Percentiles rank a stretch among this genome's conserved stretches.
Conservation (phyloP, 2,329 filamentous ascomycete species). For the Pseudogymnoascus destructans region DNA sequence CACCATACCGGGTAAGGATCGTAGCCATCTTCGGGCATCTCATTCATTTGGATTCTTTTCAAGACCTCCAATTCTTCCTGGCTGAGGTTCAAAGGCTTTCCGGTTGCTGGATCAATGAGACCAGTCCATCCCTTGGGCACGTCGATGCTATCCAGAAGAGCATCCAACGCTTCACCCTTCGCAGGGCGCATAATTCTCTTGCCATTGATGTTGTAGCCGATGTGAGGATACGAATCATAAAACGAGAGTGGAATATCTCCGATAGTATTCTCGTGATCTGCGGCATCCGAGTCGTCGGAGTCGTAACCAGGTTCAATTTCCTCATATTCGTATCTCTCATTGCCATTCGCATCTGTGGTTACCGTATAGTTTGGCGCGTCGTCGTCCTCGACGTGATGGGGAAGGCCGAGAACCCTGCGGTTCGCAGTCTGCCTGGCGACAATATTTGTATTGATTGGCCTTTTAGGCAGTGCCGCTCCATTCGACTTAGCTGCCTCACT, state of each 20-base stretch:
- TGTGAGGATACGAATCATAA: constrained; percentile 96
- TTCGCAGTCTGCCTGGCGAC: constrained; percentile 20
- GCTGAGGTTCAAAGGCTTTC: constrained; percentile 78
- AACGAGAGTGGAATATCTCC: constrained; percentile 88
- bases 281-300: constrained; percentile 82
- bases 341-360: constrained; percentile 77
- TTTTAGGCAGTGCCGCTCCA: constrained; percentile 20
- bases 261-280: constrained; percentile 75
- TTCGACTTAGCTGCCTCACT: constrained; percentile 25
- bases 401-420: constrained; percentile 1
- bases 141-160: constrained; percentile 89
- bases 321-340: constrained; percentile 78
- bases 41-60: constrained; percentile 76
- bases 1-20: constrained; percentile 70
- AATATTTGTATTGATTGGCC: constrained; percentile 17
- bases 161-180: constrained; percentile 84
- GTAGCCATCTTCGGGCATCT: constrained; percentile 76
- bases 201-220: constrained; percentile 97
- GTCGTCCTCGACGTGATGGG: constrained; percentile 24
- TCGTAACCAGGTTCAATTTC: constrained; percentile 94
- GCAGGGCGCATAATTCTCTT: constrained; percentile 96
- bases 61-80: constrained; percentile 81
- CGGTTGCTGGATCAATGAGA: constrained; percentile 83
- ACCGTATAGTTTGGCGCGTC: constrained; percentile 39
- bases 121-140: constrained; percentile 96